Percentiles rank a stretch among this genome's conserved stretches.
phyloP scores from a whole-genome alignment of 441 rosid species.

The Erodium moschatum region DNA sequence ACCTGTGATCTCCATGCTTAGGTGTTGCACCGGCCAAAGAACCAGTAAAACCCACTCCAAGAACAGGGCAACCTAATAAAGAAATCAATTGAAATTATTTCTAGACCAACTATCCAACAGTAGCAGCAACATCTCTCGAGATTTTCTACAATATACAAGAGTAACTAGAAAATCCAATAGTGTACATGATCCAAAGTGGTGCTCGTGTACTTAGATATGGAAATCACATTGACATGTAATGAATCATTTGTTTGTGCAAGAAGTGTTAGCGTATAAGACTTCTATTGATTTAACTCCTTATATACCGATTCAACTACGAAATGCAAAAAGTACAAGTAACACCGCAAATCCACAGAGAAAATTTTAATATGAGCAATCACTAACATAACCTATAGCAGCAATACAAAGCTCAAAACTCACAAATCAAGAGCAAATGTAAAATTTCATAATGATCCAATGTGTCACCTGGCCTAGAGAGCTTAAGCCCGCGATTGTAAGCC shows the following conservation, averaged over 20 bases:
- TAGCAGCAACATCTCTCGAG: background rate
- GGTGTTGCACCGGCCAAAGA: conserved; percentile 57
- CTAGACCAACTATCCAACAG: conserved; percentile 6
- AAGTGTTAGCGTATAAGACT: background rate
- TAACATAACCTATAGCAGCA: background rate
- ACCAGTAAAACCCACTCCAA: conserved; percentile 91
- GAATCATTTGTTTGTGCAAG: background rate
- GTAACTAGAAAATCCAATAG: background rate
- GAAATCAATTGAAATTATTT: background rate
- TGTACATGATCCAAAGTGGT: background rate
- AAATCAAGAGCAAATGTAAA: background rate
- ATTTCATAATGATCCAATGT: background rate
- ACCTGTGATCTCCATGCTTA: conserved; percentile 81
- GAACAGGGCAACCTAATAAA: conserved; percentile 53
- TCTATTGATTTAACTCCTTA: background rate
- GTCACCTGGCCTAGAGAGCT: conserved; percentile 67
- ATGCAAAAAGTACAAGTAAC: background rate
- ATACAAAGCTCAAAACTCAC: background rate
- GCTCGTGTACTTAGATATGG: background rate
- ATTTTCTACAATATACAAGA: background rate
- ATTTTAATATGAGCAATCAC: background rate
- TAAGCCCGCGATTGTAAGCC: conserved; percentile 82
- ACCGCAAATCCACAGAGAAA: background rate
- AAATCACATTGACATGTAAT: conserved; percentile 4
- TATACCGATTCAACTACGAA: background rate